Percentiles rank a stretch among this genome's conserved stretches.
Evolutionary conservation across 371 early-diverging fungal species (phyloP).

Genomic region (Saksenaea oblongispora): DNA sequence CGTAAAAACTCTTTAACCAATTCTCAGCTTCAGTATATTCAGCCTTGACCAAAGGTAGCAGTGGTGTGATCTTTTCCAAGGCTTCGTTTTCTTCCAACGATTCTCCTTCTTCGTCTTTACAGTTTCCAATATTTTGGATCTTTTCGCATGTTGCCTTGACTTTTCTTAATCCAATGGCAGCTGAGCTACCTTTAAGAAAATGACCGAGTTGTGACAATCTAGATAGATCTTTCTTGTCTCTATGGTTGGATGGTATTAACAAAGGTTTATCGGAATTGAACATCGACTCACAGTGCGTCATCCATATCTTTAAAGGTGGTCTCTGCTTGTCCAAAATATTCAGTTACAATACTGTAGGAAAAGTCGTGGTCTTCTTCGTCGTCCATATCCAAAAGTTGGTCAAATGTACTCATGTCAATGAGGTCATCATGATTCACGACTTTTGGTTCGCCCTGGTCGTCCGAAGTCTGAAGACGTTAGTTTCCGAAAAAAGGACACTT

Average conservation of each 20-base stretch:
- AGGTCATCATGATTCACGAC: slow-evolving; percentile 51
- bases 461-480: background rate
- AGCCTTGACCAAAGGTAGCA: slow-evolving; percentile 62
- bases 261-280: background rate
- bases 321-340: slow-evolving; percentile 81
- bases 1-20: slow-evolving; percentile 76
- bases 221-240: slow-evolving; percentile 65
- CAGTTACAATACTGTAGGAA: slow-evolving; percentile 66
- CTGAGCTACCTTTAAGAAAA: slow-evolving; percentile 91
- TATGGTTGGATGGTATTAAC: slow-evolving; percentile 29
- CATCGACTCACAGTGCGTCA: slow-evolving; percentile 61
- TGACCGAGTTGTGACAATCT: slow-evolving; percentile 83
- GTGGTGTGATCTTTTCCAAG: slow-evolving; percentile 55
- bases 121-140: slow-evolving; percentile 83
- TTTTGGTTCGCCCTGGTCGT: slow-evolving; percentile 12
- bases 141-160: slow-evolving; percentile 84
- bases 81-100: slow-evolving; percentile 63
- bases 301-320: slow-evolving; percentile 70
- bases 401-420: slow-evolving; percentile 74
- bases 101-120: slow-evolving; percentile 68
- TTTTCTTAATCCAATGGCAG: slow-evolving; percentile 83
- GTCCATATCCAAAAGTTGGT: slow-evolving; percentile 83
- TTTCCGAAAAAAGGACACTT: background rate
- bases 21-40: slow-evolving; percentile 79
- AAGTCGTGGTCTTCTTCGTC: slow-evolving; percentile 80